Evolutionary conservation across 768 basidiomycete genomes (phyloP).

Genomic region (Russula brevipes): DNA sequence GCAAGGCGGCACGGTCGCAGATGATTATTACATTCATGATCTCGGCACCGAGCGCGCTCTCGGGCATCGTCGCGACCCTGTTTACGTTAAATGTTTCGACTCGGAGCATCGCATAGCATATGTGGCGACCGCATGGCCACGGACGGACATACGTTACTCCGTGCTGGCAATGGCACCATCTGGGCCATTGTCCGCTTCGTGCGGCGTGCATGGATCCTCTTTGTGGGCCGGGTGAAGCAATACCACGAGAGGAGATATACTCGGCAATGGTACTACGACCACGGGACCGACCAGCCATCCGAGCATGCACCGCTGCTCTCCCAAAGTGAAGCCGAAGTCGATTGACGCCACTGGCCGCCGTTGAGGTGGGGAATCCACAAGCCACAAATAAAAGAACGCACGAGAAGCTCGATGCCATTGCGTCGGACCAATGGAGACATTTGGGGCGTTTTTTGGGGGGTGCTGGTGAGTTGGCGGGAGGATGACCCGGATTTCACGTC

Average conservation of each 20-base stretch:
- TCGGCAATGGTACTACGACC: too few relatives aligned
- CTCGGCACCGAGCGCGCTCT: constrained; percentile 66
- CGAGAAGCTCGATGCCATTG: neutral
- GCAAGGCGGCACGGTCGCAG: constrained; percentile 77
- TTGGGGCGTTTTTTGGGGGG: neutral
- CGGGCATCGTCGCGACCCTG: constrained; percentile 58
- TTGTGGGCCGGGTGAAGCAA: neutral
- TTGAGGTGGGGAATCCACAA: neutral
- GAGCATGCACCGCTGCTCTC: constrained; percentile 6
- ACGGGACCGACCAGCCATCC: neutral
- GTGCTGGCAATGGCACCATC: neutral
- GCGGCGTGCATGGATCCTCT: neutral
- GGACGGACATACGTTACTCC: constrained; percentile 21
- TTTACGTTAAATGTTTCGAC: constrained; percentile 60
- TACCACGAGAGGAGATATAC: too few relatives aligned
- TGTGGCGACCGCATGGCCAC: constrained; percentile 56
- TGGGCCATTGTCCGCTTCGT: neutral
- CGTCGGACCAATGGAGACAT: neutral
- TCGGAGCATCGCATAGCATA: constrained; percentile 54
- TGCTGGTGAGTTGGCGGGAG: neutral
- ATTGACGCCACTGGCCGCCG: neutral
- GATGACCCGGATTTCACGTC: neutral
- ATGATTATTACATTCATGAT: constrained; percentile 84
- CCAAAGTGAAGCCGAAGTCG: neutral
- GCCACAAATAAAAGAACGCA: too few relatives aligned